Conservation (phyloP, 495 filamentous ascomycete species). For the Hypoxylon lienhwacheense region DNA sequence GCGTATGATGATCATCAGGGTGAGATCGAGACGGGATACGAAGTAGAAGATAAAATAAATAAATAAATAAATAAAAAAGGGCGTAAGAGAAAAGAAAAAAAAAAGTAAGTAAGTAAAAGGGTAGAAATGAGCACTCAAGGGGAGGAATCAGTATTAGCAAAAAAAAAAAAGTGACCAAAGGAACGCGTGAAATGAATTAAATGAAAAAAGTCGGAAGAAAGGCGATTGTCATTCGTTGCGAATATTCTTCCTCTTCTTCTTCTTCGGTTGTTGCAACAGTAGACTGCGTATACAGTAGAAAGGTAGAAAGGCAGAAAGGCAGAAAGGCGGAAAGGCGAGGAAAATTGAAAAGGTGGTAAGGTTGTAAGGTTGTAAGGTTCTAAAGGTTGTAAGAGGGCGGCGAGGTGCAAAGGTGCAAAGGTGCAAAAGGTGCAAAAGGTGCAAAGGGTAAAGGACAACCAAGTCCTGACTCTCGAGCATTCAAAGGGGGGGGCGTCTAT, state of each 20-base stretch:
- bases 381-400: conserved; percentile 20
- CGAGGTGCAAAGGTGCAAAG: not conserved
- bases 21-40: conserved; percentile 18
- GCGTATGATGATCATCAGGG: conserved; percentile 32
- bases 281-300: conserved; percentile 13
- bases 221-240: conserved; percentile 25
- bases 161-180: conserved; percentile 34
- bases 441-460: no score
- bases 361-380: conserved; percentile 12
- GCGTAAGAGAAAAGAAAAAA: conserved; percentile 19
- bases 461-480: conserved; percentile 10
- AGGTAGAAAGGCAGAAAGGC: conserved; percentile 18
- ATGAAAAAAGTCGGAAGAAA: conserved; percentile 26
- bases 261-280: conserved; percentile 28
- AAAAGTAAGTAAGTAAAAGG: conserved; percentile 11
- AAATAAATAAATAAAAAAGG: conserved; percentile 36
- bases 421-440: no score
- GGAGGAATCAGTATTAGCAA: conserved; percentile 36
- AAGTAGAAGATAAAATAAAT: conserved; percentile 36
- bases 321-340: not conserved
- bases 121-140: conserved; percentile 33
- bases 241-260: conserved; percentile 10
- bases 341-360: conserved; percentile 6
- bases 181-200: conserved; percentile 32
- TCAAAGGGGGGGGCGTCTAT: conserved; percentile 15